Conservation (phyloP, 805 yeast species). For the Priceomyces melissophilus region DNA sequence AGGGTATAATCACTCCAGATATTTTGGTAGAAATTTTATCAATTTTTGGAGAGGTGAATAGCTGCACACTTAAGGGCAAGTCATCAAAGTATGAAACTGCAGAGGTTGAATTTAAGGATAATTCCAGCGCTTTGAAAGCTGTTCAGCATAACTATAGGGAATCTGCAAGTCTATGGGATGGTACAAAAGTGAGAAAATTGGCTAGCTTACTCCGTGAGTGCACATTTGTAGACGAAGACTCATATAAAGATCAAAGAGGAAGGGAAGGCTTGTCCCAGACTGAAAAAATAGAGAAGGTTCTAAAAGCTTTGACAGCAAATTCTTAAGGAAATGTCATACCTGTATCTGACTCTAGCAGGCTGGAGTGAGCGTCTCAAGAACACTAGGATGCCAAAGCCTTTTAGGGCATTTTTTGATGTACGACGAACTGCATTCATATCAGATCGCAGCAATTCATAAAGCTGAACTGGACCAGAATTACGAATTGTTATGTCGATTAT, state of each 20-base stretch:
- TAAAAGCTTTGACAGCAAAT: not conserved
- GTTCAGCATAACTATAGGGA: constrained; percentile 38
- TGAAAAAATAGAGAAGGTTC: constrained; percentile 2
- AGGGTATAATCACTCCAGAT: constrained; percentile 26
- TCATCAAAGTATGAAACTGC: constrained; percentile 36
- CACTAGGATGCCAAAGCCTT: constrained; percentile 3
- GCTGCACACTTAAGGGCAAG: constrained; percentile 6
- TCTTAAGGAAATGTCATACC: constrained; percentile 16
- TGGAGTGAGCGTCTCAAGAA: not conserved
- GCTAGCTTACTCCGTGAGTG: constrained; percentile 46
- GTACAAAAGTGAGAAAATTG: constrained; percentile 37
- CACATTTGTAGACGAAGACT: constrained; percentile 3
- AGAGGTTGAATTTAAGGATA: constrained; percentile 25
- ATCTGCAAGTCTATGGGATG: constrained; percentile 46
- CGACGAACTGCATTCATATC: no score
- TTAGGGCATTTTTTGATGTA: not conserved
- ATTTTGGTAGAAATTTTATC: constrained; percentile 38
- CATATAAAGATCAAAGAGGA: not conserved
- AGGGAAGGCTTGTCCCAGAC: not conserved
- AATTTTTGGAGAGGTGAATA: constrained; percentile 41
- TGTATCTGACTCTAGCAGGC: constrained; percentile 28
- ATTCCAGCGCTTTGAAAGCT: constrained; percentile 32
- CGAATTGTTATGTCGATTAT: no score
- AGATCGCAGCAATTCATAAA: no score
- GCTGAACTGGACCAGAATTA: no score